Conservation (phyloP, 2,329 filamentous ascomycete genomes). For the Alternaria gansuensis region DNA sequence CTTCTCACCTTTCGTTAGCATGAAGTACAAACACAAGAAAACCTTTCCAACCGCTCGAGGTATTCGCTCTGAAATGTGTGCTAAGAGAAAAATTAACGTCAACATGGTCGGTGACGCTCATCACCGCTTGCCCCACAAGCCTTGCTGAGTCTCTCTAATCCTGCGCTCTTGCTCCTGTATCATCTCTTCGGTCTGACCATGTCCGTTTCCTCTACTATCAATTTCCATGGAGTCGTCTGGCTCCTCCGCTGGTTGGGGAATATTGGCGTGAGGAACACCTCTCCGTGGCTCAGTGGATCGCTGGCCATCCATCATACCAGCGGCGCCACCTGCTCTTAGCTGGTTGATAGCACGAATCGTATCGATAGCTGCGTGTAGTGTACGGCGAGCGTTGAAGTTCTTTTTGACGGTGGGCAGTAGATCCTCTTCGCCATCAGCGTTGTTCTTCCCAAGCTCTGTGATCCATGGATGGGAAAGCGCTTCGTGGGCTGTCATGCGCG, state of each 20-base stretch:
- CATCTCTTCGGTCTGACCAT: constrained; percentile 70
- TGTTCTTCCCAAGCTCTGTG: constrained; percentile 63
- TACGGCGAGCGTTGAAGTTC: constrained; percentile 73
- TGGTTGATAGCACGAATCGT: constrained; percentile 75
- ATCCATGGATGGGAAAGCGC: constrained; percentile 73
- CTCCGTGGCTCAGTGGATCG: constrained; percentile 63
- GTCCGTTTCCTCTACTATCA: constrained; percentile 65
- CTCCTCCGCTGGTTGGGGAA: constrained; percentile 48
- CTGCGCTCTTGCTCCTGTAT: constrained; percentile 67
- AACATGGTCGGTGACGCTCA: background rate
- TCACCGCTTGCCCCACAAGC: constrained; percentile 61
- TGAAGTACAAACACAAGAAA: background rate
- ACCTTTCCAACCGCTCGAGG: background rate
- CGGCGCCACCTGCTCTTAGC: constrained; percentile 66
- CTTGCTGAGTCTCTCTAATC: constrained; percentile 67
- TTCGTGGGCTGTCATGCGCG: constrained; percentile 90
- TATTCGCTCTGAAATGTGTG: constrained; percentile 7
- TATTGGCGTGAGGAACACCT: constrained; percentile 45
- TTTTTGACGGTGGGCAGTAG: constrained; percentile 72
- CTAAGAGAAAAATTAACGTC: constrained; percentile 1
- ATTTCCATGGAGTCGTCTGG: constrained; percentile 57
- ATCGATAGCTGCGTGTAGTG: constrained; percentile 72
- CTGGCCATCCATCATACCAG: constrained; percentile 69
- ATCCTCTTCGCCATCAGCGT: constrained; percentile 58
- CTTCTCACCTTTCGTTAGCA: too few relatives aligned